These are phyloP conservation scores for Cicer arietinum DNA, from an alignment of 306 rosid genomes.

Conservation along the genomic window DNA sequence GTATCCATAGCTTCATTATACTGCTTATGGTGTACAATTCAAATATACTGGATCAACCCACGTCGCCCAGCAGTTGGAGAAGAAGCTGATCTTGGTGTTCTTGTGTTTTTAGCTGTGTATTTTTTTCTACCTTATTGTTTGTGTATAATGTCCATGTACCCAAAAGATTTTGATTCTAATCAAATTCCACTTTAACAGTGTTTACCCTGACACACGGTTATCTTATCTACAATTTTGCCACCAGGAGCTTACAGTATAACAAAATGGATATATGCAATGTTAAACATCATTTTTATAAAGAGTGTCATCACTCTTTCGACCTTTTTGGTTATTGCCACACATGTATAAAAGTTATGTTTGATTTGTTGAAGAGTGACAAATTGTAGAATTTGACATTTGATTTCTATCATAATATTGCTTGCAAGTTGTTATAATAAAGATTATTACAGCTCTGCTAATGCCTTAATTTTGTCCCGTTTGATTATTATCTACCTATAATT, in stretches of 20 bases:
- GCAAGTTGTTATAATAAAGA: constrained; percentile 23
- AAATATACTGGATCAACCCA: constrained; percentile 68
- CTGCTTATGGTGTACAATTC: constrained; percentile 81
- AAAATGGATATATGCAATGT: not conserved
- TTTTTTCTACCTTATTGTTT: constrained; percentile 72
- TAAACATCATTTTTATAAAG: constrained; percentile 8
- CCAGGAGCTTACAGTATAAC: not conserved
- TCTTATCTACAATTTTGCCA: not conserved
- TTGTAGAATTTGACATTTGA: constrained; percentile 19
- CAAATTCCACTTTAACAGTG: constrained; percentile 61
- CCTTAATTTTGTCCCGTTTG: not conserved
- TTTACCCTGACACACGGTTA: not conserved
- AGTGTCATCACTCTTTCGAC: not conserved
- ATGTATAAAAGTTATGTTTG: not conserved
- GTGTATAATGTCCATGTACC: constrained; percentile 69
- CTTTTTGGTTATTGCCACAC: constrained; percentile 2
- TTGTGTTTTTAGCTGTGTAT: constrained; percentile 66
- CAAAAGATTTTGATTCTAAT: constrained; percentile 54
- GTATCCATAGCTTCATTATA: constrained; percentile 62
- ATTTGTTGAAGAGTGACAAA: constrained; percentile 5
- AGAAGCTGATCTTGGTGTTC: constrained; percentile 95
- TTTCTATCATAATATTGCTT: not conserved
- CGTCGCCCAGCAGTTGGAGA: constrained; percentile 86
- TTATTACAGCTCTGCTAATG: constrained; percentile 15
- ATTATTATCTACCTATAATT: too few species aligned